Percentiles rank a stretch among this genome's conserved stretches.
Conservation (phyloP, 768 basidiomycete genomes). For the Tylopilus cervinicoccineus region DNA sequence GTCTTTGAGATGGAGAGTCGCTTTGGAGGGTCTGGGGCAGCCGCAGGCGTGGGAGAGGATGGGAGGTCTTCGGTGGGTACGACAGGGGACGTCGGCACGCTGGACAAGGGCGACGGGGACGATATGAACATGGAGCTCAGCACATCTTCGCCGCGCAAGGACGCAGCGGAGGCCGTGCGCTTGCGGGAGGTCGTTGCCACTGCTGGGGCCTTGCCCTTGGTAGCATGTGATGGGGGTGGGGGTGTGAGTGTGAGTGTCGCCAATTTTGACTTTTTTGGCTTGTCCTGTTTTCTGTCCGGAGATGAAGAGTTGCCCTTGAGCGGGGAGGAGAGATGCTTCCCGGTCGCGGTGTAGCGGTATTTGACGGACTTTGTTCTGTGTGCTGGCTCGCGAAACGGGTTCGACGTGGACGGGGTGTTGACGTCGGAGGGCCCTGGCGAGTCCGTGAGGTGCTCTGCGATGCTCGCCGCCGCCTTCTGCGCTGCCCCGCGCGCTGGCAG, state of each 20-base stretch:
- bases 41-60: constrained; percentile 8
- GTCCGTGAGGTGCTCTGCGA: constrained; percentile 33
- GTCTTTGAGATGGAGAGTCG: constrained; percentile 10
- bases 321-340: constrained; percentile 32
- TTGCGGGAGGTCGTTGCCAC: constrained; percentile 24
- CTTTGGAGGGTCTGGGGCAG: neutral
- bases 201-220: constrained; percentile 6
- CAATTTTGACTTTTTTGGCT: constrained; percentile 2
- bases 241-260: constrained; percentile 7
- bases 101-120: constrained; percentile 28
- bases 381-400: constrained; percentile 25
- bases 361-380: constrained; percentile 26
- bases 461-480: constrained; percentile 27
- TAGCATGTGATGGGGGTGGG: constrained; percentile 9
- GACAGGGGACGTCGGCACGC: constrained; percentile 16
- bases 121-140: constrained; percentile 7
- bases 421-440: constrained; percentile 23
- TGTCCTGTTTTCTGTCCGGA: constrained; percentile 22
- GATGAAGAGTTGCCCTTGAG: constrained; percentile 30
- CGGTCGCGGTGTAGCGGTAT: constrained; percentile 30
- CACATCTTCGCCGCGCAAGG: constrained; percentile 9
- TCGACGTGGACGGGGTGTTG: constrained; percentile 15
- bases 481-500: constrained; percentile 34
- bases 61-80: constrained; percentile 15
- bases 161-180: constrained; percentile 21